These are phyloP conservation scores for Globisporangium sylvaticum DNA, from an alignment of 352 stramenopile species.

Conservation along the genomic window DNA sequence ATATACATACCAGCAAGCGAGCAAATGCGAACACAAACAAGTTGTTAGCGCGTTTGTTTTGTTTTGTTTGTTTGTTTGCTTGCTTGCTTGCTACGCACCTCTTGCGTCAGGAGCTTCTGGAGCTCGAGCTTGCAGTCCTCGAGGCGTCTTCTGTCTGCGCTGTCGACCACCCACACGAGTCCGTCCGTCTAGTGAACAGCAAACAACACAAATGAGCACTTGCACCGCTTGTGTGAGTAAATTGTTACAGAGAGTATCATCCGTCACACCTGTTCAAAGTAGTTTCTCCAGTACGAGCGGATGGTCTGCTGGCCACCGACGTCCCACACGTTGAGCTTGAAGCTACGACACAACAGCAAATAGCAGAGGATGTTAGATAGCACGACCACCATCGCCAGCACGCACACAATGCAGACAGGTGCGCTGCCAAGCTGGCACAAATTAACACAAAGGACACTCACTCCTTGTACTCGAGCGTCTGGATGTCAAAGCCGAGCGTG, in stretches of 20 bases:
- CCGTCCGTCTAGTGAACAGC: conserved; percentile 90
- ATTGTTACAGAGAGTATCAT: too few species aligned
- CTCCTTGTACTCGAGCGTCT: conserved; percentile 96
- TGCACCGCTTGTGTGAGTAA: not conserved
- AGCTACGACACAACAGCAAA: conserved; percentile 18
- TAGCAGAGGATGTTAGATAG: not conserved
- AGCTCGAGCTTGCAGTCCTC: conserved; percentile 93
- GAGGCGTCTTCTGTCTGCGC: conserved; percentile 90
- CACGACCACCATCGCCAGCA: not conserved
- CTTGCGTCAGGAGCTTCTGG: conserved; percentile 78
- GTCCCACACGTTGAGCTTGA: conserved; percentile 91
- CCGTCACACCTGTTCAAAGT: conserved; percentile 88
- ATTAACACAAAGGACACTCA: conserved; percentile 20
- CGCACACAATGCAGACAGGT: not conserved
- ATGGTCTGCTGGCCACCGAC: conserved; percentile 98
- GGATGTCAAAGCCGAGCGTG: conserved; percentile 99
- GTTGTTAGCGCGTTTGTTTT: not conserved
- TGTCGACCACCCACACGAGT: conserved; percentile 99
- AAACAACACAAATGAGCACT: not conserved
- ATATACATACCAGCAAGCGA: not conserved
- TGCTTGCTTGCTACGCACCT: conserved; percentile 38
- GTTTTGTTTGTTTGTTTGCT: not conserved
- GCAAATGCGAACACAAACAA: not conserved
- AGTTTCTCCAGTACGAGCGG: conserved; percentile 97
- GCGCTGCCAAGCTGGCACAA: too few species aligned